Evolutionary conservation across 1,139 yeast genomes (phyloP).

Genomic region (Candida tropicalis): DNA sequence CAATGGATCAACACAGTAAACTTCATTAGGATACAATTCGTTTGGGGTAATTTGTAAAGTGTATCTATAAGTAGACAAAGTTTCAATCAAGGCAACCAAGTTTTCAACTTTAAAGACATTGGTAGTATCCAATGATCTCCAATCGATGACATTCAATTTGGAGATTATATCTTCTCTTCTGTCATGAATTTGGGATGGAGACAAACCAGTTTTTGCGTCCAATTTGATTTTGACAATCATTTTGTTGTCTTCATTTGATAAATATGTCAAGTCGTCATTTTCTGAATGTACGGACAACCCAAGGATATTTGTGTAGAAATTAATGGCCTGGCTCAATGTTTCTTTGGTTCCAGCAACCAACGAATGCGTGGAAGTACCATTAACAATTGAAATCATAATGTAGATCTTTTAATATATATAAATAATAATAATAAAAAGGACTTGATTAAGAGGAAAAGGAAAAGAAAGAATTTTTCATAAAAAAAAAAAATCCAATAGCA

Average conservation of each 20-base stretch:
- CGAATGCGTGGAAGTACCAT: constrained; percentile 52
- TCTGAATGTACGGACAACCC: constrained; percentile 41
- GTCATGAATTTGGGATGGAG: constrained; percentile 28
- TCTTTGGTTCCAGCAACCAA: constrained; percentile 43
- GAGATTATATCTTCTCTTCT: constrained; percentile 26
- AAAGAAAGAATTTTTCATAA: too few relatives aligned
- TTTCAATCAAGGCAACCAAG: constrained; percentile 36
- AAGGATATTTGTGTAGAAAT: constrained; percentile 49
- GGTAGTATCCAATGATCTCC: constrained; percentile 51
- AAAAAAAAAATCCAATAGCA: too few relatives aligned
- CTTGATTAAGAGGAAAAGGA: neutral
- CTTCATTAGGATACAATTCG: constrained; percentile 65
- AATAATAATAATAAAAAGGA: too few relatives aligned
- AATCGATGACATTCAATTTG: constrained; percentile 41
- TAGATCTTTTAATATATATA: too few relatives aligned
- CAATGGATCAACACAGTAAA: constrained; percentile 67
- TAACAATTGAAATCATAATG: constrained; percentile 39
- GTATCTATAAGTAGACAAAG: constrained; percentile 28
- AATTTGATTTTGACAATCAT: constrained; percentile 33
- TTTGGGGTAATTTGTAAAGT: constrained; percentile 55
- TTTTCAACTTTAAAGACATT: constrained; percentile 40
- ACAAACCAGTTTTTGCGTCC: constrained; percentile 26
- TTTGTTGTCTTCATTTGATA: constrained; percentile 35
- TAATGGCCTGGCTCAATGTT: constrained; percentile 38
- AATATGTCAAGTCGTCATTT: constrained; percentile 24